Evolutionary conservation across 2,329 filamentous ascomycete species (phyloP).

Genomic region (Elsinoe necatrix): DNA sequence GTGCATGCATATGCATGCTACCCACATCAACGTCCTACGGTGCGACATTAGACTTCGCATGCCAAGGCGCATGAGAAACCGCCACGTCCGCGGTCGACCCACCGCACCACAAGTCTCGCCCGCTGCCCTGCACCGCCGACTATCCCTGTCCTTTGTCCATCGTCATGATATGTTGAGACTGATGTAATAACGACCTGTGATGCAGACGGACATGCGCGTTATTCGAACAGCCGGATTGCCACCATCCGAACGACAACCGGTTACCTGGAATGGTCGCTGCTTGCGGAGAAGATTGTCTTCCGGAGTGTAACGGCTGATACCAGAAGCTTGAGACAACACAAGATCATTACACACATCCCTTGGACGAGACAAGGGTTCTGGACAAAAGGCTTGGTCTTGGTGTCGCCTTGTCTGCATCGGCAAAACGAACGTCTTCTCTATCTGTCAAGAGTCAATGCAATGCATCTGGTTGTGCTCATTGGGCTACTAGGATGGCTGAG

Average conservation of each 20-base stretch:
- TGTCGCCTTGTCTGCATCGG: background rate
- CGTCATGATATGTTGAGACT: constrained; percentile 7
- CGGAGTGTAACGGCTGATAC: background rate
- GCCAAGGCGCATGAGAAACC: constrained; percentile 8
- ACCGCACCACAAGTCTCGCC: constrained; percentile 4
- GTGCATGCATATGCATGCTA: background rate
- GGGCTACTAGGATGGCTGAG: background rate
- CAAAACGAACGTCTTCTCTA: background rate
- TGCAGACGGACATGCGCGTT: background rate
- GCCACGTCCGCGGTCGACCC: constrained; percentile 1
- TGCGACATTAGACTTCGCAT: background rate
- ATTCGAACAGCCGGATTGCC: background rate
- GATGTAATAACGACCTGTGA: background rate
- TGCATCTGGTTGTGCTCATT: background rate
- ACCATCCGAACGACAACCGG: background rate
- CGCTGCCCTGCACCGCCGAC: background rate
- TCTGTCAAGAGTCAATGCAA: background rate
- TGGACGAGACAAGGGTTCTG: background rate
- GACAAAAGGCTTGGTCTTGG: background rate
- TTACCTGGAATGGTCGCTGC: background rate
- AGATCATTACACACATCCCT: background rate
- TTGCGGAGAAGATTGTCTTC: background rate
- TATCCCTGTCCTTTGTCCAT: background rate
- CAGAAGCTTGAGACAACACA: background rate
- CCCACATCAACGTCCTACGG: background rate